Conservation (phyloP, 2,329 filamentous ascomycete genomes). For the Ascochyta rabiei region DNA sequence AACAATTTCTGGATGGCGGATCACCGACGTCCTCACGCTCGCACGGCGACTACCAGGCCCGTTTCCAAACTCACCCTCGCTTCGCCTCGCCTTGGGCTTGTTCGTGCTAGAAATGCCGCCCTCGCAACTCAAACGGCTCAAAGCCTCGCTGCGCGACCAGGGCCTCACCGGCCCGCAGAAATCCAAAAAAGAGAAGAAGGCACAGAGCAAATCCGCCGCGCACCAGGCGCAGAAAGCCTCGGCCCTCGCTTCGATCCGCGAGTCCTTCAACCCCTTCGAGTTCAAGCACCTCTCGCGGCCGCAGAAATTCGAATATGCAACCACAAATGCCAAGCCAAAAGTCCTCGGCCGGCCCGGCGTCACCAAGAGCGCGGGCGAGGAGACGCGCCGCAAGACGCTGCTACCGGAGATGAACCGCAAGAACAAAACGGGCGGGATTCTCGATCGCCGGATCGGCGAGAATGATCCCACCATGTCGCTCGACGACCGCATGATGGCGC, state of each 20-base stretch:
- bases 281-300: slow-evolving; percentile 79
- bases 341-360: slow-evolving; percentile 78
- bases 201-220: slow-evolving; percentile 71
- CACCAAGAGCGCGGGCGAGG: slow-evolving; percentile 84
- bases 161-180: slow-evolving; percentile 90
- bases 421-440: slow-evolving; percentile 89
- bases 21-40: slow-evolving; percentile 5
- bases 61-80: not conserved
- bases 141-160: slow-evolving; percentile 85
- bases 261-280: slow-evolving; percentile 98
- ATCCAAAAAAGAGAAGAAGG: slow-evolving; percentile 88
- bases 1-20: slow-evolving; percentile 25
- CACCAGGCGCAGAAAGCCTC: slow-evolving; percentile 78
- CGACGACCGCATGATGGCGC: slow-evolving; percentile 88
- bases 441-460: slow-evolving; percentile 94
- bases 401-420: slow-evolving; percentile 87
- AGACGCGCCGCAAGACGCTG: slow-evolving; percentile 81
- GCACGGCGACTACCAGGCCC: not conserved
- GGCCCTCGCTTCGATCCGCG: slow-evolving; percentile 83
- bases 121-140: slow-evolving; percentile 95
- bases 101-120: slow-evolving; percentile 72
- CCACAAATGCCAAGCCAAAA: slow-evolving; percentile 60
- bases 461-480: slow-evolving; percentile 92
- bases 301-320: slow-evolving; percentile 85
- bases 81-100: not conserved